Conservation (phyloP, 345 rosid species). For the Turnera subulata region DNA sequence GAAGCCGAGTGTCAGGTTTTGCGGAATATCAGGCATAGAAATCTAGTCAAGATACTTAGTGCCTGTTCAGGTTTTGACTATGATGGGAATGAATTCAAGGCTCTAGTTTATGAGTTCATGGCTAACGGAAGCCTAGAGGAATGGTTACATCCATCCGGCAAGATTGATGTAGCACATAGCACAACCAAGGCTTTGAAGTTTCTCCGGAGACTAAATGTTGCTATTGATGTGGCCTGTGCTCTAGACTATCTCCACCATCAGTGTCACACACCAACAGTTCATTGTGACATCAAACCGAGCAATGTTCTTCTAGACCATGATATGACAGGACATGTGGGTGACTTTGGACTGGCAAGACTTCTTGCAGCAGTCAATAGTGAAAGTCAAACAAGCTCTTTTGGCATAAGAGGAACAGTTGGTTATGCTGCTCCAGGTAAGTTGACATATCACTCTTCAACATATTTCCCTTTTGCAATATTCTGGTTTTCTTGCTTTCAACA, state of each 20-base stretch:
- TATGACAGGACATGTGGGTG: not conserved
- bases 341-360: not conserved
- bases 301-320: not conserved
- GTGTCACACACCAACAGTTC: not conserved
- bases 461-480: not conserved
- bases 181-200: too few relatives aligned
- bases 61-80: conserved; percentile 8
- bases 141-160: conserved; percentile 1
- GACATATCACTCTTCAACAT: not conserved
- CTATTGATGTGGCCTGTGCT: not conserved
- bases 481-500: not conserved
- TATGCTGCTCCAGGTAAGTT: not conserved
- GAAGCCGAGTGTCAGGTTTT: conserved; percentile 4
- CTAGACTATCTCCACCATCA: too few relatives aligned
- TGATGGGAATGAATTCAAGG: conserved; percentile 3
- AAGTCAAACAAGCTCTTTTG: not conserved
- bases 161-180: too few relatives aligned
- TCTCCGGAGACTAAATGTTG: too few relatives aligned
- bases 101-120: too few relatives aligned
- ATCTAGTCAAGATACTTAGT: conserved; percentile 2
- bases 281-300: conserved; percentile 1
- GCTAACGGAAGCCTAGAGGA: not conserved
- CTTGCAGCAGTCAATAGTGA: not conserved
- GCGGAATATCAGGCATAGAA: not conserved
- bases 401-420: conserved; percentile 2